phyloP scores from a whole-genome alignment of 176 grass and related monocot species.

The Carex littledalei region DNA sequence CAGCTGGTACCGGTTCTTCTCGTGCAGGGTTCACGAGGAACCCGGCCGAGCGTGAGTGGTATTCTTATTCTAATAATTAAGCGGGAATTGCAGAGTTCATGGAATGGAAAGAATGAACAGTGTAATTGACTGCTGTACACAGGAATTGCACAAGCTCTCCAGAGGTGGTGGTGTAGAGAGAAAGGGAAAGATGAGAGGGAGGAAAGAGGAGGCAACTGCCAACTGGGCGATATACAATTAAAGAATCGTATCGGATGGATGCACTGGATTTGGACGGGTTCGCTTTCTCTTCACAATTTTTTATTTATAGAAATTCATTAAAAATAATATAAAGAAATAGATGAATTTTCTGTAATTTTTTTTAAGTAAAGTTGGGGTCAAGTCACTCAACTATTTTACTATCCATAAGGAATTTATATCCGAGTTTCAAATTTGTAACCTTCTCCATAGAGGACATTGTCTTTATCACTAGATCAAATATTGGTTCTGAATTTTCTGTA shows the following conservation, averaged over 20 bases:
- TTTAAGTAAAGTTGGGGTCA: too few relatives aligned
- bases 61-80: not conserved
- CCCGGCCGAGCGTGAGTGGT: not conserved
- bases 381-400: too few relatives aligned
- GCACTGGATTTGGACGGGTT: not conserved
- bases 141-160: not conserved
- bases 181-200: not conserved
- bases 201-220: not conserved
- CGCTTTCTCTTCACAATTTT: conserved; percentile 15
- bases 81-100: not conserved
- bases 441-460: too few relatives aligned
- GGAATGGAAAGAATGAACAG: not conserved
- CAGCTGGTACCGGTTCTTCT: too few relatives aligned
- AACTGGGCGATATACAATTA: not conserved
- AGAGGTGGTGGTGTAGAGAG: not conserved
- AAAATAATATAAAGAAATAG: too few relatives aligned
- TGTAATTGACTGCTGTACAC: not conserved
- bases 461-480: too few relatives aligned
- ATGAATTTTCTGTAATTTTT: too few relatives aligned
- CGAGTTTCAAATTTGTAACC: too few relatives aligned
- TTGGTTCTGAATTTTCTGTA: too few relatives aligned
- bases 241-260: not conserved
- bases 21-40: not conserved
- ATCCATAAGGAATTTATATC: too few relatives aligned
- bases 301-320: too few relatives aligned